These are phyloP conservation scores for Oryza glumipatula DNA, from an alignment of 176 grass and related monocot species.

Conservation along the genomic window DNA sequence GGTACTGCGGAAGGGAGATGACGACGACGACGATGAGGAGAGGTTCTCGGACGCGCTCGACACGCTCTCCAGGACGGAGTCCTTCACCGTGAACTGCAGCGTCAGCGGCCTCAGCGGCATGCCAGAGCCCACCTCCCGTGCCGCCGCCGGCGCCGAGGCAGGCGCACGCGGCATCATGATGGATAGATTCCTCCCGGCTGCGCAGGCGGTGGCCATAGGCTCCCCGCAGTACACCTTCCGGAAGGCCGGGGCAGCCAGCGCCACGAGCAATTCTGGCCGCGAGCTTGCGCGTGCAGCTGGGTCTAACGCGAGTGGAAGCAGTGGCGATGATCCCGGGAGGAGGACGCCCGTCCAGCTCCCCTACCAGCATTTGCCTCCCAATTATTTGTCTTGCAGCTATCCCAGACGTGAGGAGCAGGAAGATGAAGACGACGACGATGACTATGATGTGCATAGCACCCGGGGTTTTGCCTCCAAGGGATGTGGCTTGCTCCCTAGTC, in stretches of 20 bases:
- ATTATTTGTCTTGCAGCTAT: conserved; percentile 59
- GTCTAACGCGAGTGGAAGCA: not conserved
- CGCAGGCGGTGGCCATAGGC: conserved; percentile 76
- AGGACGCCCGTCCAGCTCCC: conserved; percentile 69
- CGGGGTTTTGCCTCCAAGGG: conserved; percentile 68
- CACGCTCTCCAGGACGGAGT: conserved; percentile 75
- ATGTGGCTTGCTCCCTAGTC: conserved; percentile 78
- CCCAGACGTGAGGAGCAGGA: conserved; percentile 39
- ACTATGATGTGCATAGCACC: conserved; percentile 55
- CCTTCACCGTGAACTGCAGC: conserved; percentile 93
- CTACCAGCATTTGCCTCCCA: conserved; percentile 63
- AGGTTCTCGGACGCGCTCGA: conserved; percentile 92
- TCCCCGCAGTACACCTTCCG: conserved; percentile 88
- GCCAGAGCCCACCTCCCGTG: conserved; percentile 1
- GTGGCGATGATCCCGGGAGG: conserved; percentile 46
- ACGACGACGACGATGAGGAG: conserved; percentile 19
- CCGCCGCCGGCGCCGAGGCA: conserved; percentile 32
- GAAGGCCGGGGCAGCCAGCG: conserved; percentile 35
- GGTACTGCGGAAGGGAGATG: conserved; percentile 11
- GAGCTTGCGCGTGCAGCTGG: conserved; percentile 27
- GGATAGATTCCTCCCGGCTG: conserved; percentile 79
- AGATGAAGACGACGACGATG: conserved; percentile 55
- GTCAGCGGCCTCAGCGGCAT: conserved; percentile 86
- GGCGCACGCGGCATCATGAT: conserved; percentile 76
- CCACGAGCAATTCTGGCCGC: conserved; percentile 34